These are phyloP conservation scores for Cerrena zonata DNA, from an alignment of 1,284 basidiomycete species.

Conservation along the genomic window DNA sequence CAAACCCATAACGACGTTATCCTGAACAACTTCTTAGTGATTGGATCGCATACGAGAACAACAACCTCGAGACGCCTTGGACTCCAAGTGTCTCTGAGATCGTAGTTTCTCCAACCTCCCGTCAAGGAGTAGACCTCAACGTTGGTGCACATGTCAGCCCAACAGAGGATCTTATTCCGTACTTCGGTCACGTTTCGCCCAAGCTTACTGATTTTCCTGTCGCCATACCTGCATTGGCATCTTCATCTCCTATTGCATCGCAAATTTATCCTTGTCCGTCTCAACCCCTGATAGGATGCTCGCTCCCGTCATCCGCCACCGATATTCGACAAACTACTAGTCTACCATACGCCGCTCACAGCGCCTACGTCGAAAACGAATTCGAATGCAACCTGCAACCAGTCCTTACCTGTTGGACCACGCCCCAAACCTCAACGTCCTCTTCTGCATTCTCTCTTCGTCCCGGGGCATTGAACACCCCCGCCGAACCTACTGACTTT, in stretches of 20 bases:
- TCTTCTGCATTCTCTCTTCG: neutral
- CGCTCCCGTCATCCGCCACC: neutral
- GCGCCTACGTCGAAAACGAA: neutral
- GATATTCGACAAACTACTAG: no score
- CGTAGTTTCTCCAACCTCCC: no score
- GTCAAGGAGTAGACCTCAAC: neutral
- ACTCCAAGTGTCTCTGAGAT: neutral
- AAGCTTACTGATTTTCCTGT: neutral
- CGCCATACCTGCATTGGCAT: neutral
- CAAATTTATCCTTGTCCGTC: neutral
- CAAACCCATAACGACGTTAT: neutral
- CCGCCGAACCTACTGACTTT: neutral
- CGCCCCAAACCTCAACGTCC: neutral
- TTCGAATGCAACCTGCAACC: neutral
- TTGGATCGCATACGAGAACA: neutral
- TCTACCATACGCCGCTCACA: neutral
- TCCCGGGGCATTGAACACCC: neutral
- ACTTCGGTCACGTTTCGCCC: conserved; percentile 1
- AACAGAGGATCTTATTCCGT: conserved; percentile 1
- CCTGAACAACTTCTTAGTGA: neutral
- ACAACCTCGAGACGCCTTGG: neutral
- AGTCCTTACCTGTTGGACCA: neutral
- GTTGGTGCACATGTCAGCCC: no score
- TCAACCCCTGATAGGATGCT: neutral
- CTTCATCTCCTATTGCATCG: neutral